Evolutionary conservation across 164 flowering plant genomes (phyloP).

Genomic region (Umbellularia californica): DNA sequence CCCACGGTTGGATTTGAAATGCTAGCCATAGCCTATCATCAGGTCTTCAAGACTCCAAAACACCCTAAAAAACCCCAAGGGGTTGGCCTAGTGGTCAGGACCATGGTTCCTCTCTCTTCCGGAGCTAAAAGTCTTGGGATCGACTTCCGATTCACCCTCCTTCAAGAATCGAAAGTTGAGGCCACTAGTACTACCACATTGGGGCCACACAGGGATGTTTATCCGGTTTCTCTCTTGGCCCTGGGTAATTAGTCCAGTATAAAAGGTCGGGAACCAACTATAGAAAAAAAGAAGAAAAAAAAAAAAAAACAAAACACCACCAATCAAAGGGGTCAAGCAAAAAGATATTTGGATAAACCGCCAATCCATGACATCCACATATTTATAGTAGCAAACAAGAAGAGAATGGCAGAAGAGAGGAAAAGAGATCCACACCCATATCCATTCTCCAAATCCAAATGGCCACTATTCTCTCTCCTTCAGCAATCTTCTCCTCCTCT

Average conservation of each 20-base stretch:
- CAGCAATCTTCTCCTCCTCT: slow-evolving; percentile 36
- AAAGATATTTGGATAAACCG: neutral
- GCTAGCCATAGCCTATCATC: neutral
- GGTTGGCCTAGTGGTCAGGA: too few relatives aligned
- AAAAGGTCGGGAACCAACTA: too few relatives aligned
- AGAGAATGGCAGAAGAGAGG: neutral
- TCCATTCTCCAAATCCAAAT: slow-evolving; percentile 20
- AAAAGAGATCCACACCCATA: neutral
- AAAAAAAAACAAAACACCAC: slow-evolving; percentile 4
- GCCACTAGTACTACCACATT: too few relatives aligned
- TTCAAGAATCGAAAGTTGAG: too few relatives aligned
- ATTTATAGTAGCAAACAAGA: neutral
- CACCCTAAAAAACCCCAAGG: too few relatives aligned
- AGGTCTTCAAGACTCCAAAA: neutral
- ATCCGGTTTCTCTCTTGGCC: too few relatives aligned
- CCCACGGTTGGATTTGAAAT: neutral
- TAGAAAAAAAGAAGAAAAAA: too few relatives aligned
- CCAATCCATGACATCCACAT: slow-evolving; percentile 9
- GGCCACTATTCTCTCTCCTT: slow-evolving; percentile 58
- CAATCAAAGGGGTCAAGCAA: neutral
- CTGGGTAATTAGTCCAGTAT: too few relatives aligned
- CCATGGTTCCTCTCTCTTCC: too few relatives aligned
- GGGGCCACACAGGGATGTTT: too few relatives aligned
- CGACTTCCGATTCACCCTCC: too few relatives aligned
- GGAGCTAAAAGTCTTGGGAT: too few relatives aligned